phyloP scores from a whole-genome alignment of 2,329 filamentous ascomycete species.

The Aureobasidium namibiae region DNA sequence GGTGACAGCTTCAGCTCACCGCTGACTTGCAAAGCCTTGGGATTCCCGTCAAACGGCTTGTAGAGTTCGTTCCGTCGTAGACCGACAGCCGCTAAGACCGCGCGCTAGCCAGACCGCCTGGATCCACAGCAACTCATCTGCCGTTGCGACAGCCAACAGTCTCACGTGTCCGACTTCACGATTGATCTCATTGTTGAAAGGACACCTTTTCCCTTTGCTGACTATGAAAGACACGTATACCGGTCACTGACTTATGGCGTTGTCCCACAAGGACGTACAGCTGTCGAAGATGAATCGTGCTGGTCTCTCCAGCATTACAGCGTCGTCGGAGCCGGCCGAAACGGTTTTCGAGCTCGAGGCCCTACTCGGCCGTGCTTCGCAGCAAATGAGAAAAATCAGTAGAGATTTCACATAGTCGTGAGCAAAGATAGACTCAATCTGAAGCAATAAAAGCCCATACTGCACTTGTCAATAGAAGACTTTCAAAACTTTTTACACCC shows the following conservation, averaged over 20 bases:
- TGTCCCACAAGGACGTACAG: neutral
- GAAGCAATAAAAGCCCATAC: neutral
- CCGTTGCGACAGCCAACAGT: conserved; percentile 1
- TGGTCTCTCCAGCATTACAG: neutral
- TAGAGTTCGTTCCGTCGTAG: neutral
- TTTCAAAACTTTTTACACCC: conserved; percentile 2
- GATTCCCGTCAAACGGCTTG: conserved; percentile 1
- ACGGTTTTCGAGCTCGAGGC: neutral
- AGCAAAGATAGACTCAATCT: neutral
- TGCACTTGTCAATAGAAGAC: neutral
- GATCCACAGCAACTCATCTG: neutral
- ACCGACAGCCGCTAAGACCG: neutral
- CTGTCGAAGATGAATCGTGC: neutral
- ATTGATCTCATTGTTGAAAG: neutral
- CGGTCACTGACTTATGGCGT: too few species aligned
- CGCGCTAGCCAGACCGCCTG: conserved; percentile 2
- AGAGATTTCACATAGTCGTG: neutral
- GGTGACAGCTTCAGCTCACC: conserved; percentile 4
- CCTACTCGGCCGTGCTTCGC: conserved; percentile 9
- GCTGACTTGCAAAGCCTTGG: neutral
- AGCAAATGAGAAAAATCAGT: conserved; percentile 1
- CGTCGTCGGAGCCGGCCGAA: conserved; percentile 8
- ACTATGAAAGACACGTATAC: neutral
- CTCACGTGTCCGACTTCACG: neutral
- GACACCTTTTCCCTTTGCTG: neutral